Evolutionary conservation across 257 asterid genomes (phyloP), one percentile per base, ranked within the genome.

Genomic region (Cinchona pubescens): DNA sequence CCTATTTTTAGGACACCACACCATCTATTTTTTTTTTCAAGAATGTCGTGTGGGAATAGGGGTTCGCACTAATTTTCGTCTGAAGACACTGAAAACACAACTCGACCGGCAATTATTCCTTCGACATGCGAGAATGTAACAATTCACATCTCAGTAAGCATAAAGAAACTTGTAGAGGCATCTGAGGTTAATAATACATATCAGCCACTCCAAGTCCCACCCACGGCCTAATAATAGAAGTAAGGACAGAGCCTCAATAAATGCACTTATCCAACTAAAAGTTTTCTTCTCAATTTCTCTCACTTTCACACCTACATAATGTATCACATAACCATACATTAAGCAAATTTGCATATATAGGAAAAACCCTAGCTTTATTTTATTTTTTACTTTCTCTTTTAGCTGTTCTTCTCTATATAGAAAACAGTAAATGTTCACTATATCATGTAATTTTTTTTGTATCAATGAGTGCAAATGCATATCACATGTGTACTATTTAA

Each of bases 171-270:
- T 29, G 21, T 46, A 15, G 37, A 69, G 61, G 40, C 61, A 27
- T 16, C 18, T 49, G 74, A 70, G 74, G 63, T 49, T 55, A 70
- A 72, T 14, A 10, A 72, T 14, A 10, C 38, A 56, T 51, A 34
- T 21, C 59, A 71, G 75, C 75, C 53, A 23, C 48, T 65, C 49
- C 55, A 71, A 71, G 75, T 71, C 75, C 66, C 75, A 71, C 51
- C 75, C 65, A 71, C 65, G 75, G 49, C 76, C 56, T 38, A 34
- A 35, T 19, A 37, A 56, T 37, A 2, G 40, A 55, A 18, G 4
- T 55, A 6, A 37, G 19, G 11, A 62, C 25, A 55, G 37, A 13
- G 38, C 5, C 18, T 27, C 13, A 15, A 53, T 18, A 35, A 14
- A 37, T n/a, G 75, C 49, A n/a, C 40, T 35, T 40, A 53, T 35